Conservation (phyloP, 2,329 filamentous ascomycete species). For the Ophiostoma himal-ulmi region DNA sequence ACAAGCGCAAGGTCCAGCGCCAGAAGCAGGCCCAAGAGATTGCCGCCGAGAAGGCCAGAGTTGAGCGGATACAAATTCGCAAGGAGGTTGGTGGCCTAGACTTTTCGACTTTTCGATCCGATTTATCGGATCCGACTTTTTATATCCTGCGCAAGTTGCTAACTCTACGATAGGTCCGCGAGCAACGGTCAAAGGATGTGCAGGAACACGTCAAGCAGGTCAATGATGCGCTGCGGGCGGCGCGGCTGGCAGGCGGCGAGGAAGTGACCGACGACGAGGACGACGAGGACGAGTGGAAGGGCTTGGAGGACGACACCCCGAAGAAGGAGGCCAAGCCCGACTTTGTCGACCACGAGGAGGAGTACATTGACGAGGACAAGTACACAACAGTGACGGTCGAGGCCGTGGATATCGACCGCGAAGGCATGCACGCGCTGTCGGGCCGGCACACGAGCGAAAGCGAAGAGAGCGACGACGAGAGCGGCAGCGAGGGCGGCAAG, state of each 20-base stretch:
- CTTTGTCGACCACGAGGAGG: conserved; percentile 73
- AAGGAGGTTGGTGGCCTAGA: conserved; percentile 52
- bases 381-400: conserved; percentile 95
- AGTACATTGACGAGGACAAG: conserved; percentile 94
- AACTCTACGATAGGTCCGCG: conserved; percentile 57
- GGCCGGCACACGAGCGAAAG: conserved; percentile 31
- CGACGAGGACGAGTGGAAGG: conserved; percentile 53
- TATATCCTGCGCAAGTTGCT: too few species aligned
- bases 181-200: conserved; percentile 75
- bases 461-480: conserved; percentile 34
- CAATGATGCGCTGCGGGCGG: conserved; percentile 61
- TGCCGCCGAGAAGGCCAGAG: conserved; percentile 67
- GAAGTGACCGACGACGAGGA: conserved; percentile 43
- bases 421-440: conserved; percentile 58
- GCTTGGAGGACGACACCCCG: conserved; percentile 47
- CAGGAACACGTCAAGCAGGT: conserved; percentile 76
- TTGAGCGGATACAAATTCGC: conserved; percentile 68
- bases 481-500: conserved; percentile 33
- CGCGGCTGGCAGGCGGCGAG: conserved; percentile 43
- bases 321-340: conserved; percentile 33
- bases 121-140: too few species aligned
- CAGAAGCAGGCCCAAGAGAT: conserved; percentile 79
- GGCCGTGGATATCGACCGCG: conserved; percentile 70
- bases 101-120: neutral
- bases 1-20: conserved; percentile 86